Conservation (phyloP, 1,284 basidiomycete species). For the Papiliotrema terrestris region DNA sequence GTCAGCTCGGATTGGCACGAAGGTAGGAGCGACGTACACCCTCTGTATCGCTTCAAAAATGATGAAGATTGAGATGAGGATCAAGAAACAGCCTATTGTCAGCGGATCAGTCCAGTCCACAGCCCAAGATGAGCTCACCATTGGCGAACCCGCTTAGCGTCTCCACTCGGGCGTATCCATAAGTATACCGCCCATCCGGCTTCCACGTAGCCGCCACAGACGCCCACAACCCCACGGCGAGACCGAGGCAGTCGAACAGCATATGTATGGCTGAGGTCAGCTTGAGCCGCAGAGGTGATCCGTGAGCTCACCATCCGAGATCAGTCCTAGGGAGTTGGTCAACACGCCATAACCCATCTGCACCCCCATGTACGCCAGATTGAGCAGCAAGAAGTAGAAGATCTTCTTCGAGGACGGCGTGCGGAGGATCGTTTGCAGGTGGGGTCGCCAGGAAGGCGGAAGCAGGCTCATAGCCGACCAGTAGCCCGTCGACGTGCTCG, state of each 20-base stretch:
- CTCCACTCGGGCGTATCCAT: constrained; percentile 98
- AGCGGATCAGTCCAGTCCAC: constrained; percentile 1
- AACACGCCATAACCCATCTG: constrained; percentile 95
- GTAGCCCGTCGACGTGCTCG: constrained; percentile 11
- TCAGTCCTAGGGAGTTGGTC: constrained; percentile 95
- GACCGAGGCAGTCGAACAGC: constrained; percentile 98
- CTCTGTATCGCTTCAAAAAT: constrained; percentile 96
- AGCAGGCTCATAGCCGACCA: constrained; percentile 31
- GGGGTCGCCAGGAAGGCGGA: constrained; percentile 54
- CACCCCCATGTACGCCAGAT: constrained; percentile 92
- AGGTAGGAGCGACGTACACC: constrained; percentile 58
- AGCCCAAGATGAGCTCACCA: constrained; percentile 54
- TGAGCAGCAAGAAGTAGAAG: constrained; percentile 93
- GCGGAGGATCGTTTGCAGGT: constrained; percentile 81
- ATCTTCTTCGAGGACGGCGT: constrained; percentile 92
- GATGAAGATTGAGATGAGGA: constrained; percentile 96
- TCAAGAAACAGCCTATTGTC: constrained; percentile 65
- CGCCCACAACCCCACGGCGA: constrained; percentile 91
- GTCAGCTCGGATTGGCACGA: neutral
- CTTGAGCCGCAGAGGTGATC: neutral
- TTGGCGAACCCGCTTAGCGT: constrained; percentile 98
- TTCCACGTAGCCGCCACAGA: constrained; percentile 98
- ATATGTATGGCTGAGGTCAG: constrained; percentile 83
- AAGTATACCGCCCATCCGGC: constrained; percentile 89
- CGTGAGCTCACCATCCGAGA: constrained; percentile 77